Conservation (phyloP, 192 early-diverging fungal genomes). For the Entomortierella beljakovae region DNA sequence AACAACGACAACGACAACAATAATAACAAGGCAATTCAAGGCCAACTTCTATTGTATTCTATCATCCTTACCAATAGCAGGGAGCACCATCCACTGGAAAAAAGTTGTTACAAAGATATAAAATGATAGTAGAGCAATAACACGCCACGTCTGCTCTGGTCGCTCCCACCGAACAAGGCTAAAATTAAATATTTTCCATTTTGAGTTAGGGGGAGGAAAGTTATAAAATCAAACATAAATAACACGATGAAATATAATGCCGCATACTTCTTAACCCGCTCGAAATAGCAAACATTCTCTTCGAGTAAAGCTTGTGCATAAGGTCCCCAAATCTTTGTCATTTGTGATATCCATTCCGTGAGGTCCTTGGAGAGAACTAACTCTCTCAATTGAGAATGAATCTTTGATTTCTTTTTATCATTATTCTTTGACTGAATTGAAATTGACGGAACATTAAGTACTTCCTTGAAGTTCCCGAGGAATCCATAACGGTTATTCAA, state of each 20-base stretch:
- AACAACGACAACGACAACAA: too few relatives aligned
- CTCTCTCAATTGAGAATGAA: constrained; percentile 38
- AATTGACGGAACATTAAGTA: constrained; percentile 18
- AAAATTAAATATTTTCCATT: neutral
- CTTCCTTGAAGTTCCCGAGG: constrained; percentile 18
- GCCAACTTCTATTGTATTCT: too few relatives aligned
- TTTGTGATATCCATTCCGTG: constrained; percentile 48
- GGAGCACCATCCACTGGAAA: constrained; percentile 27
- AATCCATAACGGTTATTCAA: constrained; percentile 48
- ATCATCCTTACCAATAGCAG: constrained; percentile 36
- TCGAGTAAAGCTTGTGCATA: constrained; percentile 41
- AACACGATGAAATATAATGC: too few relatives aligned
- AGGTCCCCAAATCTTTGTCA: constrained; percentile 50
- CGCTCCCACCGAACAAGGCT: constrained; percentile 47
- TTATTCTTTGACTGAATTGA: neutral
- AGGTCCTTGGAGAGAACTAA: constrained; percentile 48
- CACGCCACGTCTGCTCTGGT: constrained; percentile 44
- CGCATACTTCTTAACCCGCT: constrained; percentile 45
- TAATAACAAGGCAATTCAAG: too few relatives aligned
- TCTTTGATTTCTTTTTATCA: constrained; percentile 18
- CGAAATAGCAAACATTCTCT: constrained; percentile 38
- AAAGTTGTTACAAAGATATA: constrained; percentile 37
- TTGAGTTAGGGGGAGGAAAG: too few relatives aligned
- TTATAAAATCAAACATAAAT: constrained; percentile 1
- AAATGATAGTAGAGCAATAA: constrained; percentile 30